Percentiles rank a stretch among this genome's conserved stretches.
These are phyloP conservation scores for Xylaria hypoxylon DNA, from an alignment of 2,329 filamentous ascomycete genomes.

Conservation along the genomic window DNA sequence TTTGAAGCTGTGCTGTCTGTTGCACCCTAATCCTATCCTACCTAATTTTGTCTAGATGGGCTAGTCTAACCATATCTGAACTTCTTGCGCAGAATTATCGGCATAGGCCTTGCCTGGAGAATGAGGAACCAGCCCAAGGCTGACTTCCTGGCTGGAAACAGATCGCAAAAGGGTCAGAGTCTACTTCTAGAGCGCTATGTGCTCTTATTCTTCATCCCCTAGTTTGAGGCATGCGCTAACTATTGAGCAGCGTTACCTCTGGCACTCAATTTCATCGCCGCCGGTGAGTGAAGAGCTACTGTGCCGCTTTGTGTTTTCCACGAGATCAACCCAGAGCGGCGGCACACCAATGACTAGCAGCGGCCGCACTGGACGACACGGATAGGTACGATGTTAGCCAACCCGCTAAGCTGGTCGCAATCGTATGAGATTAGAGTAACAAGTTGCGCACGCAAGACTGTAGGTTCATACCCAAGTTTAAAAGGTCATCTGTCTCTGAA, in stretches of 20 bases:
- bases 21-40: background rate
- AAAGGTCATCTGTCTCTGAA: slow-evolving; percentile 48
- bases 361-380: slow-evolving; percentile 9
- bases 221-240: slow-evolving; percentile 48
- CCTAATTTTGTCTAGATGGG: background rate
- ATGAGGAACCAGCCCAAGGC: slow-evolving; percentile 73
- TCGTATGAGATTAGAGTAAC: slow-evolving; percentile 43
- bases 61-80: slow-evolving; percentile 25
- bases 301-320: slow-evolving; percentile 50
- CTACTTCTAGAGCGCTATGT: slow-evolving; percentile 35
- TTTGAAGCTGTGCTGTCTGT: slow-evolving; percentile 2
- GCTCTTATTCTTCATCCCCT: slow-evolving; percentile 31
- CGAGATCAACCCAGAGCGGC: slow-evolving; percentile 68
- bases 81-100: slow-evolving; percentile 65
- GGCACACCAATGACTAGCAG: slow-evolving; percentile 57
- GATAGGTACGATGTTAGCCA: slow-evolving; percentile 13
- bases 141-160: slow-evolving; percentile 80
- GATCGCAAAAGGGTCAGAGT: slow-evolving; percentile 83
- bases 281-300: slow-evolving; percentile 77
- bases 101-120: slow-evolving; percentile 68
- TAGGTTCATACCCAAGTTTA: slow-evolving; percentile 61
- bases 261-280: slow-evolving; percentile 90
- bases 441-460: slow-evolving; percentile 50
- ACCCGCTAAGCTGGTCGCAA: slow-evolving; percentile 7
- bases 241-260: slow-evolving; percentile 74